These are phyloP conservation scores for Triticum timopheevii DNA, from an alignment of 176 grass and related monocot species.

Conservation along the genomic window DNA sequence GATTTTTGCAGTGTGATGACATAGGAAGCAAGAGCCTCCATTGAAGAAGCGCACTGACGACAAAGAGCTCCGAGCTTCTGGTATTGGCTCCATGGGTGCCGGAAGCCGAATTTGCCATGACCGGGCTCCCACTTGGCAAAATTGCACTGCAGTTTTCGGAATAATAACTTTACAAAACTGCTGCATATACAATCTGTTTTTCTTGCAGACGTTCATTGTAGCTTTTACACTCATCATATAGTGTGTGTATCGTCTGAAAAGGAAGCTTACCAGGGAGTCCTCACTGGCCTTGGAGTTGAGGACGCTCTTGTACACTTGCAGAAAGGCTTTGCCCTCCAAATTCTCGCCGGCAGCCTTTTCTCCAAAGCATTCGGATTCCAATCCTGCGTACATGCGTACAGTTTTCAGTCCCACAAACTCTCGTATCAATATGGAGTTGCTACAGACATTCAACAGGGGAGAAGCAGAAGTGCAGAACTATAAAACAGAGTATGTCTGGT, in stretches of 20 bases:
- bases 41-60: slow-evolving; percentile 77
- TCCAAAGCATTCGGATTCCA: slow-evolving; percentile 65
- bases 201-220: background rate
- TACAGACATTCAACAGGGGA: background rate
- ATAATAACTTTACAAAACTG: background rate
- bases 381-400: slow-evolving; percentile 34
- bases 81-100: slow-evolving; percentile 81
- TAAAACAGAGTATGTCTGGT: background rate
- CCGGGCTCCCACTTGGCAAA: slow-evolving; percentile 91
- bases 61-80: slow-evolving; percentile 69
- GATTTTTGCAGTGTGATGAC: slow-evolving; percentile 52
- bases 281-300: slow-evolving; percentile 76
- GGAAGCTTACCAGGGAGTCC: slow-evolving; percentile 70
- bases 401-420: background rate
- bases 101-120: slow-evolving; percentile 74
- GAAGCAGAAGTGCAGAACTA: background rate
- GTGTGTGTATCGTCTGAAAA: background rate
- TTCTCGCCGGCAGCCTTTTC: slow-evolving; percentile 38
- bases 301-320: slow-evolving; percentile 73
- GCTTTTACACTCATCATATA: background rate
- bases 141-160: slow-evolving; percentile 50
- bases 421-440: background rate
- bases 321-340: slow-evolving; percentile 64
- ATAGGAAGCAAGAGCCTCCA: slow-evolving; percentile 71
- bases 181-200: background rate